These are phyloP conservation scores for Helianthus tuberosus DNA, from an alignment of 129 eudicot species.

Conservation along the genomic window DNA sequence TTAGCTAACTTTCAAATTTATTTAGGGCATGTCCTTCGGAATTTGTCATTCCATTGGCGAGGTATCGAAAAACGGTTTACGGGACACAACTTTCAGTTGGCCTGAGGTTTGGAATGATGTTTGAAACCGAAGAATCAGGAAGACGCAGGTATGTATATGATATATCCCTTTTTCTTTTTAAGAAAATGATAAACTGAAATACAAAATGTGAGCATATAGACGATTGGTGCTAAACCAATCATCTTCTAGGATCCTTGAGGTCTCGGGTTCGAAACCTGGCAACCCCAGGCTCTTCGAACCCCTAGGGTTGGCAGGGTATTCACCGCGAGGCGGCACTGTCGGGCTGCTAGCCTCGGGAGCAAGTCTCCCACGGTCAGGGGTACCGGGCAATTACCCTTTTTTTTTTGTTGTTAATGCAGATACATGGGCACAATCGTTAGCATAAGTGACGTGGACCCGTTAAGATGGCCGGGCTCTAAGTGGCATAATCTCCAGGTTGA, in stretches of 20 bases:
- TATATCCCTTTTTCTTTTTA: not conserved
- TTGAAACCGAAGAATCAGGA: constrained; percentile 94
- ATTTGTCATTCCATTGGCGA: no score
- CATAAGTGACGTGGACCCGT: constrained; percentile 82
- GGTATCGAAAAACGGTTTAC: no score
- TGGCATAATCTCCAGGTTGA: constrained; percentile 95
- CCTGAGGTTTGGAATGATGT: no score
- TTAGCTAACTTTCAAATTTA: constrained; percentile 27
- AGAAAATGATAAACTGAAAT: not conserved
- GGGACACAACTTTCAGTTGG: no score
- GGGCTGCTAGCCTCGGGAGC: no score
- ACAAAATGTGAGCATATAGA: not conserved
- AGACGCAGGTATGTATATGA: constrained; percentile 67
- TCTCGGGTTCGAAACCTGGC: no score
- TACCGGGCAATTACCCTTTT: no score
- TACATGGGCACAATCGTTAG: constrained; percentile 96
- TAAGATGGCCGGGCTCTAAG: constrained; percentile 94
- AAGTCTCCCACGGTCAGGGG: no score
- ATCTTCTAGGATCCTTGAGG: no score
- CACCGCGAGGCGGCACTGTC: no score
- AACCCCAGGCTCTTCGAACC: no score
- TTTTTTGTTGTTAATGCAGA: constrained; percentile 42
- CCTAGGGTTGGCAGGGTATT: no score
- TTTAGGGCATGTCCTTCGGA: constrained; percentile 97
- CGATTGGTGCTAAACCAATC: not conserved